Evolutionary conservation across 225 moss, liverwort and hornwort species (phyloP).

Genomic region (Climacium dendroides): DNA sequence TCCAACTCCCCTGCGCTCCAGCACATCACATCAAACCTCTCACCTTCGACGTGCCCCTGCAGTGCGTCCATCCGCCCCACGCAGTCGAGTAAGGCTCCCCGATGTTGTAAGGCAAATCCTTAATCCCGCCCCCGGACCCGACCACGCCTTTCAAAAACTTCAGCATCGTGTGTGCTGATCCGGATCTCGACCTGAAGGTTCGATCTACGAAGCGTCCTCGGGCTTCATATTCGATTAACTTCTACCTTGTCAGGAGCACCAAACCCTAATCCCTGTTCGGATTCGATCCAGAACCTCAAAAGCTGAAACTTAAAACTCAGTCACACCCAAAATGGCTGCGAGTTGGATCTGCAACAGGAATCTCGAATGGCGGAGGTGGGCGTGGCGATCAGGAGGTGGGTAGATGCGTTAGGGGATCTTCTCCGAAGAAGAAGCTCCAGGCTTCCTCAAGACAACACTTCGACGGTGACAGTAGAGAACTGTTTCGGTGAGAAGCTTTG

Average conservation of each 20-base stretch:
- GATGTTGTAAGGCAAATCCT: slow-evolving; percentile 81
- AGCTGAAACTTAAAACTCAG: no score
- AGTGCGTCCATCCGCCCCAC: slow-evolving; percentile 96
- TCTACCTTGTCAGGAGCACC: background rate
- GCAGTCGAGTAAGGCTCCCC: slow-evolving; percentile 82
- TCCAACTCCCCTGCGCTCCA: background rate
- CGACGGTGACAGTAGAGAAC: background rate
- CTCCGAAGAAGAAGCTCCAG: background rate
- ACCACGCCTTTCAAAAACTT: slow-evolving; percentile 94
- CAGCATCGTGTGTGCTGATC: slow-evolving; percentile 33
- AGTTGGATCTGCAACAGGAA: background rate
- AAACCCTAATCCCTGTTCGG: slow-evolving; percentile 1
- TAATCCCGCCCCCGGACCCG: slow-evolving; percentile 87
- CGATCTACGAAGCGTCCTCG: background rate
- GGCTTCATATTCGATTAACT: background rate
- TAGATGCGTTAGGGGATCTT: background rate
- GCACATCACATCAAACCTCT: background rate
- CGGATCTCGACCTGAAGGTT: background rate
- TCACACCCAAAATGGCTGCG: background rate
- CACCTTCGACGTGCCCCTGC: slow-evolving; percentile 73
- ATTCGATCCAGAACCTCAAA: background rate
- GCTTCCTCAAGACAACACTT: background rate
- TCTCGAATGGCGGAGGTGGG: background rate
- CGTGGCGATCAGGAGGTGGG: background rate
- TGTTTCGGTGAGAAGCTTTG: background rate